Evolutionary conservation across 2,329 filamentous ascomycete genomes (phyloP), one percentile per base, ranked within the genome.

Genomic region (Diaporthe sp.): DNA sequence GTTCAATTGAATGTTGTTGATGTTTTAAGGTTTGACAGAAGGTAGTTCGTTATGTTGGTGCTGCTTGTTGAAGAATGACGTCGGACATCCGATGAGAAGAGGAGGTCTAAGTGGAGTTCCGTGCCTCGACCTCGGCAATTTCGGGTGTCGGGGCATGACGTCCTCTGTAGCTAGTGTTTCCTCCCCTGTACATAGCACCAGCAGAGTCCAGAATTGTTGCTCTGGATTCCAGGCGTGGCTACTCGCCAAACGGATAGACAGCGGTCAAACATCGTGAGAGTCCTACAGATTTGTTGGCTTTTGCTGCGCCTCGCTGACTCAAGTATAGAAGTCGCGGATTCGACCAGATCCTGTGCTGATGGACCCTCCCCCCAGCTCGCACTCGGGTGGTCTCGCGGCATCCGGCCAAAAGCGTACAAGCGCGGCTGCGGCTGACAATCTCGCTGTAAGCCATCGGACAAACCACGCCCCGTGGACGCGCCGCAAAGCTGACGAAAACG

Each of bases 381-480:
- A 39, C 51, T 12, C n/a, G 22, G 28, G 28, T 17, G 20, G 31
- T 68, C 65, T 68, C 65, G 65, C 47, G 47, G 65, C 65, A 68
- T 68, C 47, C 55, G 15, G 49, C 65, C 65, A 7, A 53, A 68
- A 53, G 65, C 31, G 65, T 53, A 68, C 65, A 68, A 68, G 65
- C 49, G 65, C 65, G 34, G 28, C 65, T 68, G 47, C 65, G 47
- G 65, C 65, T 68, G 65, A 68, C 47, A n/a, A 31, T 28, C 8
- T 37, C 15, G 15, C 22, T 53, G 47, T 37, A 55, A 68, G 65
- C 34, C 13, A 22, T 68, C 65, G 65, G 65, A 34, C 31, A 68
- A 68, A 68, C 31, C 31, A 13, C 65, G 10, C 47, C n/a, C 63
- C 63, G 44, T 37, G 25, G 31, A 13, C 28, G 25, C 17, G 22